Conservation (phyloP, 192 early-diverging fungal species). For the Helicostylum pulchrum region DNA sequence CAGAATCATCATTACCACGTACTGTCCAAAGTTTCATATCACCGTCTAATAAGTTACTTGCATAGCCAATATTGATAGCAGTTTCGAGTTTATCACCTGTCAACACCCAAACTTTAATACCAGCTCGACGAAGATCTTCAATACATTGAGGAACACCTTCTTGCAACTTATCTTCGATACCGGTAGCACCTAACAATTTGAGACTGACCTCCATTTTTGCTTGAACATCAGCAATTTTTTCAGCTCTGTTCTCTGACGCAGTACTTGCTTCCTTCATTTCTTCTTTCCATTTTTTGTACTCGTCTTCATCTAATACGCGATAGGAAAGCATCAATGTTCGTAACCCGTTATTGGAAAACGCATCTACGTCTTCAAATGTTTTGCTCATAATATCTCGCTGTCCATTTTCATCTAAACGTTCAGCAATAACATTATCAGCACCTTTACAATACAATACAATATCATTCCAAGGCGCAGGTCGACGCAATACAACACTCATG, state of each 20-base stretch:
- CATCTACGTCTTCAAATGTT: constrained; percentile 66
- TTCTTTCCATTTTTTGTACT: constrained; percentile 73
- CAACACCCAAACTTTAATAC: constrained; percentile 96
- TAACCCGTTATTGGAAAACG: constrained; percentile 82
- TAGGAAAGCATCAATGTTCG: constrained; percentile 88
- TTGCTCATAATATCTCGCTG: constrained; percentile 52
- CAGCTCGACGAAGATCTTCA: constrained; percentile 73
- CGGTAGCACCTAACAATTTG: constrained; percentile 86
- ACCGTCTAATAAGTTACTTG: constrained; percentile 65
- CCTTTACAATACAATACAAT: constrained; percentile 91
- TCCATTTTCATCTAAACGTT: constrained; percentile 53
- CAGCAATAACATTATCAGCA: constrained; percentile 94
- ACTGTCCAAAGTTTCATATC: constrained; percentile 69
- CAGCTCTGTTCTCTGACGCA: constrained; percentile 68
- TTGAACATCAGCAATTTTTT: constrained; percentile 64
- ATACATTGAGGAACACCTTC: constrained; percentile 94
- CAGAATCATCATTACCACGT: constrained; percentile 19
- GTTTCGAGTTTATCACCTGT: constrained; percentile 99
- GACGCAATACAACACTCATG: constrained; percentile 83
- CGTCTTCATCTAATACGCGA: constrained; percentile 63
- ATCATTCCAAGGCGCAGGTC: constrained; percentile 71
- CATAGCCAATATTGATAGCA: constrained; percentile 97
- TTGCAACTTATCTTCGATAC: constrained; percentile 96
- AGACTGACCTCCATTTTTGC: constrained; percentile 82
- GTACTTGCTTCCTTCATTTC: constrained; percentile 72